phyloP scores from a whole-genome alignment of 352 stramenopile genomes.

The Globisporangium cystogenes region DNA sequence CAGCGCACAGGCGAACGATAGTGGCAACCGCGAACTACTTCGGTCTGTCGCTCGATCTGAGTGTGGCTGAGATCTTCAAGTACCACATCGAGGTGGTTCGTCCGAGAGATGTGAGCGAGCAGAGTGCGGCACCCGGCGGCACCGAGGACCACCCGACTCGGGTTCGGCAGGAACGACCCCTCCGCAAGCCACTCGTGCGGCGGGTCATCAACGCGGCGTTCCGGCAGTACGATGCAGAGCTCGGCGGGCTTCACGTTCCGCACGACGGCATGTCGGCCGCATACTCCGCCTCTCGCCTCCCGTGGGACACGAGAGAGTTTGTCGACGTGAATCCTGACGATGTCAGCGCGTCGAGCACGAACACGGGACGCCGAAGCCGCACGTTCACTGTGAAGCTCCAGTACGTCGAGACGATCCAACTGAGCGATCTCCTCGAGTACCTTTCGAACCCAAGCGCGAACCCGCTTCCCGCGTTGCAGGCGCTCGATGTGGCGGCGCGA shows the following conservation, averaged over 20 bases:
- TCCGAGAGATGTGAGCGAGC: conserved; percentile 23
- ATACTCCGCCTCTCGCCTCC: conserved; percentile 37
- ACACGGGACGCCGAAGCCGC: conserved; percentile 24
- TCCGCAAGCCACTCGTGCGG: conserved; percentile 46
- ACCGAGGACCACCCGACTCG: conserved; percentile 16
- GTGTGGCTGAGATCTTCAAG: conserved; percentile 52
- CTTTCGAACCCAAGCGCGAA: conserved; percentile 52
- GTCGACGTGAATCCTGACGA: conserved; percentile 45
- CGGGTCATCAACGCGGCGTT: conserved; percentile 56
- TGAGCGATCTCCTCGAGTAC: conserved; percentile 36
- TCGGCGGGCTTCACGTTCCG: conserved; percentile 44
- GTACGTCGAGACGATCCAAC: conserved; percentile 46
- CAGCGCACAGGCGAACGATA: conserved; percentile 22
- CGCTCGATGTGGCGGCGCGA: conserved; percentile 61
- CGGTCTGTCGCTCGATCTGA: conserved; percentile 35
- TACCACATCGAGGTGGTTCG: conserved; percentile 63
- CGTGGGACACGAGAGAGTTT: conserved; percentile 45
- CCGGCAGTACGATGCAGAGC: conserved; percentile 41
- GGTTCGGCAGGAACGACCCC: conserved; percentile 22
- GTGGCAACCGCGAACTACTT: conserved; percentile 62
- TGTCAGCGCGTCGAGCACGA: conserved; percentile 15
- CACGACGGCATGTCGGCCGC: conserved; percentile 58
- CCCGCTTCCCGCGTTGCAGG: conserved; percentile 56
- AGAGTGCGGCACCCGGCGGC: conserved; percentile 31
- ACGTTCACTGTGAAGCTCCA: conserved; percentile 69